Percentiles rank a stretch among this genome's conserved stretches.
Conservation (phyloP, 768 basidiomycete genomes). For the Boletus edulis region DNA sequence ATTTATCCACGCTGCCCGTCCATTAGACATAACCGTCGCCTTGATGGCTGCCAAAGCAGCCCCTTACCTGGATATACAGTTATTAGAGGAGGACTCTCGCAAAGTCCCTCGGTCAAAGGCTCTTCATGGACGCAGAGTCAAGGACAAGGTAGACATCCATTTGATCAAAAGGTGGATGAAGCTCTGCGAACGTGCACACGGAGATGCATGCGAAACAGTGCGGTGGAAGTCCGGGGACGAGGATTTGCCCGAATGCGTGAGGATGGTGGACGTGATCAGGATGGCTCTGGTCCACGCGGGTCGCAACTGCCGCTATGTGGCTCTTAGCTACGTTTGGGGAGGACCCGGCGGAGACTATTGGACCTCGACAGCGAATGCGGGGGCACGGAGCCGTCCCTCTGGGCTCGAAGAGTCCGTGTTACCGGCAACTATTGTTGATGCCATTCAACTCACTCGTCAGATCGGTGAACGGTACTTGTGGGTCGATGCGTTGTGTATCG, state of each 20-base stretch:
- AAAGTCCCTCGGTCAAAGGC: conserved; percentile 12
- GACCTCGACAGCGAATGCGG: conserved; percentile 4
- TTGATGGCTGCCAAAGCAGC: neutral
- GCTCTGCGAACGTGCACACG: conserved; percentile 17
- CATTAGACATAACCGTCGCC: neutral
- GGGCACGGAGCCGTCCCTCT: neutral
- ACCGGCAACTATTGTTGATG: conserved; percentile 17
- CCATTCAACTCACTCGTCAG: conserved; percentile 15
- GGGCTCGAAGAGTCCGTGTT: neutral
- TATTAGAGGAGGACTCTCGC: conserved; percentile 17
- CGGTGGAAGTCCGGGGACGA: conserved; percentile 8
- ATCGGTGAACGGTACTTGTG: conserved; percentile 25
- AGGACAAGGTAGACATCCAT: conserved; percentile 2
- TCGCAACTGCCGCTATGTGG: conserved; percentile 10
- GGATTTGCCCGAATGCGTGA: conserved; percentile 9
- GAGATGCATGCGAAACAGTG: conserved; percentile 6
- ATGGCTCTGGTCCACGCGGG: conserved; percentile 10
- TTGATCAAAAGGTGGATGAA: conserved; percentile 16
- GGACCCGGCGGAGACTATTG: conserved; percentile 4
- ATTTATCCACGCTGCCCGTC: conserved; percentile 8
- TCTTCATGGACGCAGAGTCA: conserved; percentile 22
- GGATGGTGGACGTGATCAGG: conserved; percentile 12
- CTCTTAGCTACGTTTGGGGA: conserved; percentile 21
- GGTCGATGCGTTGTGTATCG: conserved; percentile 25
- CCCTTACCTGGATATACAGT: conserved; percentile 13